Evolutionary conservation across 805 yeast genomes (phyloP).

Genomic region (Candida incommunis): DNA sequence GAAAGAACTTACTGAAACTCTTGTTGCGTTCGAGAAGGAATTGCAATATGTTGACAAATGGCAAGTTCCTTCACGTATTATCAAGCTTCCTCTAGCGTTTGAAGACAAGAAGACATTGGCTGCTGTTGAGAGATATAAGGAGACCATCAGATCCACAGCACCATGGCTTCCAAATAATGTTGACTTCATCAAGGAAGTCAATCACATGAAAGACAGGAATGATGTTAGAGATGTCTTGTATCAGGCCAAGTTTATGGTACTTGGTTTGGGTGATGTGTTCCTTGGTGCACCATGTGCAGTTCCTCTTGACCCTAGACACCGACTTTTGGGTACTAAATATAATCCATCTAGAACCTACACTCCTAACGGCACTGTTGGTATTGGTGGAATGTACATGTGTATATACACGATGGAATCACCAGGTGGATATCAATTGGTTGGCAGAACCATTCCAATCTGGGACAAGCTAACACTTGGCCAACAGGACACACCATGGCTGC

Average conservation of each 20-base stretch:
- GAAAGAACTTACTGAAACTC: constrained; percentile 40
- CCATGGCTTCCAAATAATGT: constrained; percentile 98
- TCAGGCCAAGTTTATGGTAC: constrained; percentile 78
- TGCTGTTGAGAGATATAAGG: constrained; percentile 83
- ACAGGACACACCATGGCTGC: constrained; percentile 71
- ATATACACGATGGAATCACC: constrained; percentile 97
- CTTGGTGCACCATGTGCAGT: constrained; percentile 98
- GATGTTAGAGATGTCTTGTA: constrained; percentile 76
- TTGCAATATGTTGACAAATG: constrained; percentile 64
- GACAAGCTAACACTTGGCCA: constrained; percentile 60
- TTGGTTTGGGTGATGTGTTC: constrained; percentile 95
- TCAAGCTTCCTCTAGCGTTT: constrained; percentile 89
- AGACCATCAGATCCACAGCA: constrained; percentile 83
- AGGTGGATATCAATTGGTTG: constrained; percentile 95
- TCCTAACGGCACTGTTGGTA: constrained; percentile 93
- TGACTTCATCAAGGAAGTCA: constrained; percentile 83
- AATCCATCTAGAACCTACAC: constrained; percentile 94
- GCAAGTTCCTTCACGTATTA: constrained; percentile 70
- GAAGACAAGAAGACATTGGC: constrained; percentile 82
- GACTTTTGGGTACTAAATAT: constrained; percentile 84
- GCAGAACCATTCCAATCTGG: constrained; percentile 96
- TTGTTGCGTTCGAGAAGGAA: constrained; percentile 64
- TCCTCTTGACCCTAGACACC: constrained; percentile 92
- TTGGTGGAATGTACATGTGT: constrained; percentile 99
- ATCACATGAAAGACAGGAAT: constrained; percentile 53